Base-by-base conservation (phyloP, 805 yeast species). In the Monosporozyma siamensis region DNA sequence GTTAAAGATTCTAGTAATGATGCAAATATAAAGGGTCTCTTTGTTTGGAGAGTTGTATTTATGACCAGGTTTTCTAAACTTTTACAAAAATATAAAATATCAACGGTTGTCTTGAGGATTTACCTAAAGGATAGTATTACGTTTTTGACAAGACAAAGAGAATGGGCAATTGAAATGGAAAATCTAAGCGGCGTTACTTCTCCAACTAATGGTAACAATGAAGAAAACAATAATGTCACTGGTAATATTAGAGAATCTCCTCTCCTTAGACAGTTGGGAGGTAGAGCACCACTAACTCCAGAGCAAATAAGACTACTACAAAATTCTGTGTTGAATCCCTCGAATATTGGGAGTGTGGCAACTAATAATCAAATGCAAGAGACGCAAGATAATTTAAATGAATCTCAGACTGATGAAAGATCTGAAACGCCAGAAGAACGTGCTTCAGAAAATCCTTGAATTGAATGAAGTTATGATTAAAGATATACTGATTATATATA, bases 121-220 rank as follows among this genome's bases (percentile, higher is more conserved):
- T 58, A 60, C 39, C 44, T 61, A 26, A 58, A 56, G 39, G 65
- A 61, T 39, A 60, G 62, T 32, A 54, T 61, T 7, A 53, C 64
- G 1, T 44, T 57, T 6, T 40, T 61, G 14, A 60, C 66, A 3
- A 53, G 66, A 38, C 63, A 59, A 39, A 50, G 65, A 41, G 66
- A 61, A 40, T 35, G 57, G 22, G 48, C 59, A 11, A 36, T 61
- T 3, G 57, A 60, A 11, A 51, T 51, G 23, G 35, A 32, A 18
- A 32, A 32, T 12, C 6, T 20, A 15, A 29, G 32, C 34, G 58
- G 56, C 42, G 48, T 63, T 37, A 45, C 41, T 17, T 36, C 46
- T 3, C 47, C 55, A 51, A 29, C 38, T 24, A 49, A 42, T 30
- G 44, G 43, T 10, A 42, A 37, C 3, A 45, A 45, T 34, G 48